Evolutionary conservation across 345 rosid species (phyloP).

Genomic region (Cochlearia excelsa): DNA sequence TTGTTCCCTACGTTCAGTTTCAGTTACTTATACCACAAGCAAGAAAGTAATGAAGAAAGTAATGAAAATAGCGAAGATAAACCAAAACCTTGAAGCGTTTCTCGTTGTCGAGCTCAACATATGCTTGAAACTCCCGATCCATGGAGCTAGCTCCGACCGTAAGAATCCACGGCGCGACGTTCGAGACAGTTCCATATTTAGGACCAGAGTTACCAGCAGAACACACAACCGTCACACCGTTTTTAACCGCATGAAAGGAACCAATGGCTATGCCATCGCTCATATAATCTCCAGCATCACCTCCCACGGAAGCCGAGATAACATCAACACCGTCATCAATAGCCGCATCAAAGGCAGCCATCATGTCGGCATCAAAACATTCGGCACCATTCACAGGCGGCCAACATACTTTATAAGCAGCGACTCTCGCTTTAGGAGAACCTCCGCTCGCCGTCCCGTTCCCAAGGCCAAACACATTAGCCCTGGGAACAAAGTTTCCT

Average conservation of each 20-base stretch:
- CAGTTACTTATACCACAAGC: conserved; percentile 6
- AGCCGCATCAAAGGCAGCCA: conserved; percentile 56
- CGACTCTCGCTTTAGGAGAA: conserved; percentile 58
- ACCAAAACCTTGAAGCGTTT: conserved; percentile 45
- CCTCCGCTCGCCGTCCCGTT: conserved; percentile 73
- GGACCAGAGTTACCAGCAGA: conserved; percentile 78
- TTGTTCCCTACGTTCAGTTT: conserved; percentile 49
- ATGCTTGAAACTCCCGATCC: conserved; percentile 57
- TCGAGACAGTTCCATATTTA: conserved; percentile 44
- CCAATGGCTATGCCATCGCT: conserved; percentile 40
- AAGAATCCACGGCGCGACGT: conserved; percentile 70
- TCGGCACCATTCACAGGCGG: conserved; percentile 28
- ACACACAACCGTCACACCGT: conserved; percentile 38
- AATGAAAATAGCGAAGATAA: background rate
- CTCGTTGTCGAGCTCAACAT: conserved; percentile 47
- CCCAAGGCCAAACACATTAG: conserved; percentile 41
- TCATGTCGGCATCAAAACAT: conserved; percentile 56
- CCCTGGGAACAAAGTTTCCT: conserved; percentile 50
- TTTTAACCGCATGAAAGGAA: conserved; percentile 41
- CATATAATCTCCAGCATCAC: conserved; percentile 27
- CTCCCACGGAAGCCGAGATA: conserved; percentile 49
- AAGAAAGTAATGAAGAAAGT: background rate
- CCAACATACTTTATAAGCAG: conserved; percentile 64
- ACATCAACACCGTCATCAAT: conserved; percentile 57
- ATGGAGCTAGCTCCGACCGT: conserved; percentile 77